Percentiles rank a stretch among this genome's conserved stretches.
These are phyloP conservation scores for Bonnemaisonia californica DNA, from an alignment of 31 red algal genomes.

Conservation along the genomic window DNA sequence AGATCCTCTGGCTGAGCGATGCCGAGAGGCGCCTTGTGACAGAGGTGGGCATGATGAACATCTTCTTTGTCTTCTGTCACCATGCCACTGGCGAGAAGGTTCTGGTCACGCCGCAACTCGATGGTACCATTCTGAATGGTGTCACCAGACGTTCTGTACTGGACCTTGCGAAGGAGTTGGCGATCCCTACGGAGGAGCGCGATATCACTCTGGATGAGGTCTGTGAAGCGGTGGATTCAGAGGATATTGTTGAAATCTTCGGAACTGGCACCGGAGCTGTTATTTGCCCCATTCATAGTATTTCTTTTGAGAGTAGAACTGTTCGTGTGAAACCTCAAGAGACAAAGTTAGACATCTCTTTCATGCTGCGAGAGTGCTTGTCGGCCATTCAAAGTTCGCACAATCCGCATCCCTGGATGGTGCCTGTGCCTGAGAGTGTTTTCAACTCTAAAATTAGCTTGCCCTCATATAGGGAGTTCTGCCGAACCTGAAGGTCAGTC, in stretches of 20 bases:
- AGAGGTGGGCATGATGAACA: conserved; percentile 78
- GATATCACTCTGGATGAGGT: conserved; percentile 60
- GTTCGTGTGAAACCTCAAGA: conserved; percentile 19
- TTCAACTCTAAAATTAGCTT: no score
- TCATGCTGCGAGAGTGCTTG: conserved; percentile 2
- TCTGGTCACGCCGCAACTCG: conserved; percentile 31
- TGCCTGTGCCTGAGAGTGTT: conserved; percentile 11
- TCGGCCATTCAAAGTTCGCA: conserved; percentile 8
- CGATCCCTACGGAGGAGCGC: conserved; percentile 28
- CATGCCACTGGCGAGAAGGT: neutral
- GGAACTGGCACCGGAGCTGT: conserved; percentile 68
- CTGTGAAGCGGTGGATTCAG: conserved; percentile 25
- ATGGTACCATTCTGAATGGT: conserved; percentile 66
- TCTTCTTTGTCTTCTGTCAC: conserved; percentile 48
- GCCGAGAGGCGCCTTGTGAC: conserved; percentile 25
- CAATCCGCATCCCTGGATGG: conserved; percentile 17
- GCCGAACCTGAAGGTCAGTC: no score
- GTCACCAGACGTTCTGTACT: conserved; percentile 57
- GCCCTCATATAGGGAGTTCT: no score
- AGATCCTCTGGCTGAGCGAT: conserved; percentile 58
- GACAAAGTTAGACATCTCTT: neutral
- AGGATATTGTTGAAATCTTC: conserved; percentile 60
- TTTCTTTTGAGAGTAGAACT: neutral
- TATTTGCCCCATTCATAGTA: conserved; percentile 41
- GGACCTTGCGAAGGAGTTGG: conserved; percentile 23